These are phyloP conservation scores for Trichoderma reesei DNA, from an alignment of 495 filamentous ascomycete species.

Conservation along the genomic window DNA sequence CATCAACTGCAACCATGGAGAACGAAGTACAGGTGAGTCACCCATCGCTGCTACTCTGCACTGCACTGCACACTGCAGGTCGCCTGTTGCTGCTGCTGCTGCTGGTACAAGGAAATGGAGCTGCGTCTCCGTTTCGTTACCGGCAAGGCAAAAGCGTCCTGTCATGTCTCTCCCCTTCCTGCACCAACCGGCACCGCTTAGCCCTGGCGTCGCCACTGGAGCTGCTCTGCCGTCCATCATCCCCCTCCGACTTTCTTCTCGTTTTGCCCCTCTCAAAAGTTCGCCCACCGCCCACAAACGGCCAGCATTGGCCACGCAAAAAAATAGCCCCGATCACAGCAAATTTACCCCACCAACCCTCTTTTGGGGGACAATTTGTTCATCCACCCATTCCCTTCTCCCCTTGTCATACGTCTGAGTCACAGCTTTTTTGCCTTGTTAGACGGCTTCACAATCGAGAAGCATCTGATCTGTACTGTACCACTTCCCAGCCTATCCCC, in stretches of 20 bases:
- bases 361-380: background rate
- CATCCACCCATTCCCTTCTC: background rate
- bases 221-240: background rate
- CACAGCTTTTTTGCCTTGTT: background rate
- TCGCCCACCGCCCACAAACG: background rate
- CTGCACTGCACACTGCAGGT: background rate
- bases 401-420: conserved; percentile 5
- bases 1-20: background rate
- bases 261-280: background rate
- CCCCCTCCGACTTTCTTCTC: background rate
- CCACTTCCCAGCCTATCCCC: conserved; percentile 25
- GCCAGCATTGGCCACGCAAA: conserved; percentile 1
- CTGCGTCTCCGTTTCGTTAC: no score
- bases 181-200: background rate
- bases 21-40: background rate
- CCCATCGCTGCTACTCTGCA: background rate
- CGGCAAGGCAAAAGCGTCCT: no score
- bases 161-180: background rate
- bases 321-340: conserved; percentile 1
- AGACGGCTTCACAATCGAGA: background rate
- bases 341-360: conserved; percentile 5
- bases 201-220: background rate
- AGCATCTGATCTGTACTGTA: conserved; percentile 31
- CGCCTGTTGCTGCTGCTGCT: no score
- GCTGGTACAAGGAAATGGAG: no score